Conservation (phyloP, 805 yeast genomes). For the Saccharomycopsis olivae region DNA sequence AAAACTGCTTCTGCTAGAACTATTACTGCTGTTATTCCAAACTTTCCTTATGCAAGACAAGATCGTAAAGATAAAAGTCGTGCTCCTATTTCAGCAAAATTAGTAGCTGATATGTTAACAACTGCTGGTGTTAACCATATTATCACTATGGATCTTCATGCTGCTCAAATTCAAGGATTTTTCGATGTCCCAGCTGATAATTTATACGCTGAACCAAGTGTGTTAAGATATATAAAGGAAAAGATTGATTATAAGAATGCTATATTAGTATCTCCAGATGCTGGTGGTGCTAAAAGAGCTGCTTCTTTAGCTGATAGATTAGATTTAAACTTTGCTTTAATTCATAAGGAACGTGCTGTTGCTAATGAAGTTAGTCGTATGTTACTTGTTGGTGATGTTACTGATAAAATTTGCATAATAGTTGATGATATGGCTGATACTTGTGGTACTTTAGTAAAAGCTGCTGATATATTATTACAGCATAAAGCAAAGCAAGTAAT, state of each 20-base stretch:
- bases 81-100: conserved; percentile 93
- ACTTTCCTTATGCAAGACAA: conserved; percentile 95
- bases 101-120: conserved; percentile 82
- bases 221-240: conserved; percentile 68
- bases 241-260: conserved; percentile 45
- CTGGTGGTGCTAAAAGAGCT: conserved; percentile 97
- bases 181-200: conserved; percentile 94
- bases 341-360: conserved; percentile 90
- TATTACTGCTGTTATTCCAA: conserved; percentile 90
- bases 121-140: conserved; percentile 95
- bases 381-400: conserved; percentile 95
- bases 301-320: conserved; percentile 88
- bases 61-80: conserved; percentile 93
- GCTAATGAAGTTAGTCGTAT: conserved; percentile 92
- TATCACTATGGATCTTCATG: conserved; percentile 94
- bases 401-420: conserved; percentile 68
- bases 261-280: conserved; percentile 92
- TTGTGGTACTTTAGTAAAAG: conserved; percentile 92
- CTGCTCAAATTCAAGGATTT: conserved; percentile 96
- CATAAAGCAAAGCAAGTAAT: conserved; percentile 79
- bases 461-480: conserved; percentile 74
- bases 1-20: conserved; percentile 91
- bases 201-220: conserved; percentile 89
- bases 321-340: conserved; percentile 88
- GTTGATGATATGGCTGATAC: conserved; percentile 99